Percentiles rank a stretch among this genome's conserved stretches.
These are phyloP conservation scores for Kappamyces sp. DNA, from an alignment of 192 early-diverging fungal genomes.

Conservation along the genomic window DNA sequence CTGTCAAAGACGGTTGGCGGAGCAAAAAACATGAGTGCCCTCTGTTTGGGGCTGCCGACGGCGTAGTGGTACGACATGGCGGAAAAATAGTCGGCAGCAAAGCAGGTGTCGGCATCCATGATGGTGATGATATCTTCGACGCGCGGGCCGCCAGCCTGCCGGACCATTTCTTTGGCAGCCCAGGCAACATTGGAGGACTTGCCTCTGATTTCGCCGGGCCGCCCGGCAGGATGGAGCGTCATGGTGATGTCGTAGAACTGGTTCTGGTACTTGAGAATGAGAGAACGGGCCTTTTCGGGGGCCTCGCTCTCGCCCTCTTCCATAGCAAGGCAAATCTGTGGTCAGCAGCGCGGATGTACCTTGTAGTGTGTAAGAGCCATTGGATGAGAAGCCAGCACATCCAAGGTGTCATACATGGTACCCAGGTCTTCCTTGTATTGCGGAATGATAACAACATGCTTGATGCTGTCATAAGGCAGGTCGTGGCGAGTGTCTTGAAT, in stretches of 20 bases:
- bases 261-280: slow-evolving; percentile 47
- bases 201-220: slow-evolving; percentile 57
- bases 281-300: slow-evolving; percentile 44
- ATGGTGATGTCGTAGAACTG: slow-evolving; percentile 58
- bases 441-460: slow-evolving; percentile 69
- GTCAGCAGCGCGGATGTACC: slow-evolving; percentile 24
- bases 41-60: slow-evolving; percentile 3
- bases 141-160: slow-evolving; percentile 20
- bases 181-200: slow-evolving; percentile 62
- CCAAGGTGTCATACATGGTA: slow-evolving; percentile 63
- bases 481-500: slow-evolving; percentile 43
- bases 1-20: slow-evolving; percentile 38
- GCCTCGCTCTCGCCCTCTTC: slow-evolving; percentile 51
- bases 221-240: slow-evolving; percentile 55
- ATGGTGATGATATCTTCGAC: slow-evolving; percentile 53
- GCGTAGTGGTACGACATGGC: slow-evolving; percentile 32
- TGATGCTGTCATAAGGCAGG: slow-evolving; percentile 43
- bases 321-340: slow-evolving; percentile 59
- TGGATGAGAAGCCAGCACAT: slow-evolving; percentile 54
- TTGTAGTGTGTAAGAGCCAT: slow-evolving; percentile 46
- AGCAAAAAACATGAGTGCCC: slow-evolving; percentile 30
- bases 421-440: slow-evolving; percentile 67
- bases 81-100: slow-evolving; percentile 61
- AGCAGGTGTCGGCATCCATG: slow-evolving; percentile 65
- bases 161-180: slow-evolving; percentile 45